Base-by-base conservation (phyloP, 116 monocot species). In the Posidonia oceanica region DNA sequence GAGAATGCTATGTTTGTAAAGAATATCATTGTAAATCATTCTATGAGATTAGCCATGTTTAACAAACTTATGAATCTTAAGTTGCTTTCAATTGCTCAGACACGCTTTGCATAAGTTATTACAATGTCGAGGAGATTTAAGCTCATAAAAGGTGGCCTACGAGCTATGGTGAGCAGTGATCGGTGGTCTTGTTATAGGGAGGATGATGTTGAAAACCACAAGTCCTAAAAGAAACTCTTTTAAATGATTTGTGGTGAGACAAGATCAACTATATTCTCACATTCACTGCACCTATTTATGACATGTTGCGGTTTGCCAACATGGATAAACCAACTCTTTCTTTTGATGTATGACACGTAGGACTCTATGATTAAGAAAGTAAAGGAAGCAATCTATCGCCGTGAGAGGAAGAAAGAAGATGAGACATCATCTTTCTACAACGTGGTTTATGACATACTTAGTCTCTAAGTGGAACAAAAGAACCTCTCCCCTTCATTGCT, bases 341-440 rank as follows among this genome's bases (percentile, higher is more conserved):
- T 71, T 20, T 74, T 75, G 40, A 71, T 75, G 3, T 80, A 65
- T 75, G 71, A 80, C 16, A 74, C 69, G 69, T 79, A 63, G 15
- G 57, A 79, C 21, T 15, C 64, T 0, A 79, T 79, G 79, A 79
- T 75, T 40, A 53, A 79, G 36, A 70, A 79, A 2, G 14, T 75
- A 38, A 74, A 75, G 37, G 42, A 16, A 4, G 62, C 16, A 14
- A 75, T 75, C 16, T 70, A 64, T 74, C 7, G 7, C 3, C 40
- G 59, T 70, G 75, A 80, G 56, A 54, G 22, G 60, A 75, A 66
- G 42, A 66, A 16, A 48, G 14, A 40, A 23, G 14, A 57, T 65
- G 51, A 80, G 36, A 12, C 52, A 0, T 63, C 48, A 4, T 1
- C 52, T 1, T 71, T 74, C 14, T 70, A 70, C 7, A 39, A 17